These are phyloP conservation scores for Boletus semigastroideus DNA, from an alignment of 1,284 basidiomycete species.

Conservation along the genomic window DNA sequence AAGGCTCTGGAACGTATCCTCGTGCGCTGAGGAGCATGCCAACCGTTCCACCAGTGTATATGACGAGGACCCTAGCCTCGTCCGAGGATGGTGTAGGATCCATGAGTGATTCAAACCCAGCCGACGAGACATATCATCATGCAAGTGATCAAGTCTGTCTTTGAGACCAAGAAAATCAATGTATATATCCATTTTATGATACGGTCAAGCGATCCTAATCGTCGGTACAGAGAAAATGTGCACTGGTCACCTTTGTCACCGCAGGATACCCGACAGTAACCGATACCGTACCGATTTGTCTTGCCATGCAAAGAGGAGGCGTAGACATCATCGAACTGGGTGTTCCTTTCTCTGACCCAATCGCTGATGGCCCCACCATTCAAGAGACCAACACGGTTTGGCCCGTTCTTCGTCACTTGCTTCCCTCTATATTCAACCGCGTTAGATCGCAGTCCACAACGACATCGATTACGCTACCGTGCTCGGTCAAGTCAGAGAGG, in stretches of 20 bases:
- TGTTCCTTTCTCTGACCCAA: conserved; percentile 95
- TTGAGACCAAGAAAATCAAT: conserved; percentile 68
- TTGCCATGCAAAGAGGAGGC: conserved; percentile 91
- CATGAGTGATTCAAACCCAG: conserved; percentile 35
- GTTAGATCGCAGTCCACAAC: conserved; percentile 79
- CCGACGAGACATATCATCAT: conserved; percentile 41
- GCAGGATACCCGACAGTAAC: conserved; percentile 82
- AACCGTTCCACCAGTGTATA: conserved; percentile 86
- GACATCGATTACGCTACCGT: conserved; percentile 76
- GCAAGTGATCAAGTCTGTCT: conserved; percentile 77
- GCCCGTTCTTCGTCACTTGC: conserved; percentile 8
- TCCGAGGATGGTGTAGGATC: conserved; percentile 51
- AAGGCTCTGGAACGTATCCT: conserved; percentile 86
- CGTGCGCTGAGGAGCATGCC: conserved; percentile 80
- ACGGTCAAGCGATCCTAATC: conserved; percentile 14
- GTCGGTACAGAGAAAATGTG: conserved; percentile 63
- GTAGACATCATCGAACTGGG: conserved; percentile 96
- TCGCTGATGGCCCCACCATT: conserved; percentile 91
- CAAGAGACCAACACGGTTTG: conserved; percentile 89
- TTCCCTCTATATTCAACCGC: neutral
- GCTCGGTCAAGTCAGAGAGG: conserved; percentile 77
- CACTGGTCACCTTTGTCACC: conserved; percentile 87
- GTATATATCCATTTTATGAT: no score
- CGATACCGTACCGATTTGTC: conserved; percentile 85
- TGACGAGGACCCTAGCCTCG: conserved; percentile 78